Evolutionary conservation across 441 rosid species (phyloP).

Genomic region (Mallotus repandus): DNA sequence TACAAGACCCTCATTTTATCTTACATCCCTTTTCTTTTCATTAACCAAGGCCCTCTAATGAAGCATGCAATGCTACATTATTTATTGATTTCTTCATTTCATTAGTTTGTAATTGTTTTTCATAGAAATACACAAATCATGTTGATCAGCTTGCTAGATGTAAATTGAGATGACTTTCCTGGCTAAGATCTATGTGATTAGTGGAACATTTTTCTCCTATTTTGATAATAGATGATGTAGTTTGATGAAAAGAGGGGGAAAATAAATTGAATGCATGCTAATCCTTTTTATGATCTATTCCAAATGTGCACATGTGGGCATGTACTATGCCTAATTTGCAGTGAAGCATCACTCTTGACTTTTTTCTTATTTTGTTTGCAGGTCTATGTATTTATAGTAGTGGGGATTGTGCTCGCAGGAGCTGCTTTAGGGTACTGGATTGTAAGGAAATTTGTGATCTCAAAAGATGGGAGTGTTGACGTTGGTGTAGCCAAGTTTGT

Average conservation of each 20-base stretch:
- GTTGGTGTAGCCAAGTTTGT: constrained; percentile 79
- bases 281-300: neutral
- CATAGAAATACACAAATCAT: neutral
- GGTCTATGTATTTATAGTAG: constrained; percentile 63
- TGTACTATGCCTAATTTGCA: no score
- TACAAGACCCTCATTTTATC: no score
- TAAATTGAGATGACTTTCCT: neutral
- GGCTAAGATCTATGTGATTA: neutral
- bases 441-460: constrained; percentile 79
- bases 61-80: neutral
- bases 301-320: neutral
- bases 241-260: neutral
- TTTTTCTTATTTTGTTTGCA: constrained; percentile 32
- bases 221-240: neutral
- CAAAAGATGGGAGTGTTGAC: constrained; percentile 84
- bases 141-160: neutral
- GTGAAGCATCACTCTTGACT: neutral
- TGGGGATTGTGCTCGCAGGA: constrained; percentile 69
- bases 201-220: neutral
- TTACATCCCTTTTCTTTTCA: neutral
- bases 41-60: neutral
- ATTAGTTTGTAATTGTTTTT: neutral
- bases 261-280: neutral
- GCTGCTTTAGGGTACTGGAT: constrained; percentile 96
- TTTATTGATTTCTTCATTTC: neutral